Evolutionary conservation across 2,329 filamentous ascomycete species (phyloP).

Genomic region (Delphinella strobiligena): DNA sequence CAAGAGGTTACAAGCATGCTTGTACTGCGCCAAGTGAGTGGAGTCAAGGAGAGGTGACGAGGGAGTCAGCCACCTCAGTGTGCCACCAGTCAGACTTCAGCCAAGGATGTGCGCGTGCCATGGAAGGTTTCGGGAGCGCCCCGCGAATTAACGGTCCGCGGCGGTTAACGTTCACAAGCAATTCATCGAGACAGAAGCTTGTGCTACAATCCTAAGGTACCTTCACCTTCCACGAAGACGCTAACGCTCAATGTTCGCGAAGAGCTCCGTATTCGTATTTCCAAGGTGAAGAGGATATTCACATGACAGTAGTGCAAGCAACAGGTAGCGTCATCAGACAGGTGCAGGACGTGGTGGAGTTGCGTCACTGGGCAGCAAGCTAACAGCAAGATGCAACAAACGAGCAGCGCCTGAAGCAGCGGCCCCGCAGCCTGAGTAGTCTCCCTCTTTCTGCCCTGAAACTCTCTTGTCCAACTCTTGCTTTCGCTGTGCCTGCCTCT

Average conservation of each 20-base stretch:
- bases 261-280: not conserved
- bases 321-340: not conserved
- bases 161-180: no score
- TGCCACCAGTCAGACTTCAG: not conserved
- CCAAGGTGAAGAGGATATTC: not conserved
- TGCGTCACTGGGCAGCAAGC: constrained; percentile 6
- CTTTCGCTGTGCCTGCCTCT: not conserved
- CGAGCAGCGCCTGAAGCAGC: not conserved
- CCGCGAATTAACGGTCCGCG: no score
- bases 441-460: not conserved
- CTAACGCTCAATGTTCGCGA: no score
- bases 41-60: no score
- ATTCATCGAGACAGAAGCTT: no score
- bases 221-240: no score
- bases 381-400: constrained; percentile 3
- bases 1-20: no score
- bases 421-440: not conserved
- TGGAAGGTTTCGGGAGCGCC: not conserved
- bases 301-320: not conserved
- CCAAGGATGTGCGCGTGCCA: not conserved
- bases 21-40: no score
- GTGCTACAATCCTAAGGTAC: no score
- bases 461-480: not conserved
- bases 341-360: not conserved
- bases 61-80: no score